Conservation (phyloP, 148 eudicot species). For the Chenopodium album region DNA sequence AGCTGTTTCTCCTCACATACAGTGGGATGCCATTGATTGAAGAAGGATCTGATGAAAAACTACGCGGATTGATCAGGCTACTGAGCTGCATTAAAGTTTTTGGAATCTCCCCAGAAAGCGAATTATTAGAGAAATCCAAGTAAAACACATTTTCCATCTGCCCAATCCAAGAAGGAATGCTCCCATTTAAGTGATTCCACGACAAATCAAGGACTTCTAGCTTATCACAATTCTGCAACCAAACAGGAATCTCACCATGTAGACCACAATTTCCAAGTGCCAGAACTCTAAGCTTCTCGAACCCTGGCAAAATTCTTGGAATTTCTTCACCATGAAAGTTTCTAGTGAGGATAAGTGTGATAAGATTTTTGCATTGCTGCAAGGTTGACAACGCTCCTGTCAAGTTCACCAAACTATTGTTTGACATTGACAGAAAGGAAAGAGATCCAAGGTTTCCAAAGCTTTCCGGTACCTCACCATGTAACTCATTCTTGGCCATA, state of each 20-base stretch:
- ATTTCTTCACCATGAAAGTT: constrained; percentile 76
- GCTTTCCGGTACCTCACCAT: constrained; percentile 54
- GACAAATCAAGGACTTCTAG: constrained; percentile 82
- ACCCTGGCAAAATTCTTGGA: constrained; percentile 45
- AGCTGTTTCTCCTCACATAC: constrained; percentile 78
- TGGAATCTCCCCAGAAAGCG: constrained; percentile 77
- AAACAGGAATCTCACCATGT: constrained; percentile 57
- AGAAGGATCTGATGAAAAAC: constrained; percentile 37
- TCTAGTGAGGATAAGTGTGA: constrained; percentile 64
- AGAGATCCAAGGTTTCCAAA: constrained; percentile 63
- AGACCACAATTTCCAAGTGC: constrained; percentile 75
- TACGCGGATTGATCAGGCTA: constrained; percentile 47
- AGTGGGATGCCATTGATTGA: constrained; percentile 59
- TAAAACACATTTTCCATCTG: constrained; percentile 75
- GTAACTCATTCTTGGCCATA: constrained; percentile 57
- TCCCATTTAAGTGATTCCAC: constrained; percentile 73
- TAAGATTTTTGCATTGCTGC: constrained; percentile 58
- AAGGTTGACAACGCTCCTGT: constrained; percentile 53
- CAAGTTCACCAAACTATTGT: constrained; percentile 58
- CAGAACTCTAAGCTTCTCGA: constrained; percentile 48
- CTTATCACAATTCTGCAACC: constrained; percentile 54
- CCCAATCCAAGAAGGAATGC: constrained; percentile 74
- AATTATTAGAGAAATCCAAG: constrained; percentile 79
- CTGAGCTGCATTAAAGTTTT: constrained; percentile 52
- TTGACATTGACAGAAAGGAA: constrained; percentile 57